Evolutionary conservation across 352 stramenopile genomes (phyloP).

Genomic region (Pythium phragmitis): DNA sequence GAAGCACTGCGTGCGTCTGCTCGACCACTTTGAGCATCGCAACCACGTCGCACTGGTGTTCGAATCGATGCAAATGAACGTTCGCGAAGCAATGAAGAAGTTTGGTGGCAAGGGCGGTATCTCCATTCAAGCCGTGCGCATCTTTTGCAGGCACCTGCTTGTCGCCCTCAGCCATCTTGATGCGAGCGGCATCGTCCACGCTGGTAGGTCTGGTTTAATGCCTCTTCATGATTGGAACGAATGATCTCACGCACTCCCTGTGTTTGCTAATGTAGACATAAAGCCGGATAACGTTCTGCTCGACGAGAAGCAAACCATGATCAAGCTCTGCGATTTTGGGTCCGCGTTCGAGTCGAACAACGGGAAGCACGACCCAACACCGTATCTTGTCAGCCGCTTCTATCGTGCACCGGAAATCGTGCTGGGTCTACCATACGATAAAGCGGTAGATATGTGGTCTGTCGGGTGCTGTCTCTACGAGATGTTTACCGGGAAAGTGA

Average conservation of each 20-base stretch:
- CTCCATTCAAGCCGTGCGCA: slow-evolving; percentile 79
- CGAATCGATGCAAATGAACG: slow-evolving; percentile 97
- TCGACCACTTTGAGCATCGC: slow-evolving; percentile 89
- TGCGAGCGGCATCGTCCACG: slow-evolving; percentile 90
- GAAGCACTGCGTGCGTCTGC: slow-evolving; percentile 84
- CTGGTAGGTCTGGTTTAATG: slow-evolving; percentile 41
- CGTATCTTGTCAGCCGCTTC: slow-evolving; percentile 98
- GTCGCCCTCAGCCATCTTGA: slow-evolving; percentile 79
- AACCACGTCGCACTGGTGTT: slow-evolving; percentile 97
- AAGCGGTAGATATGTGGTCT: slow-evolving; percentile 98
- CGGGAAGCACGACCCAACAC: slow-evolving; percentile 93
- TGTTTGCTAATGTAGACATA: slow-evolving; percentile 74
- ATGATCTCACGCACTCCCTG: neutral
- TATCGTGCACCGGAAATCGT: slow-evolving; percentile 97
- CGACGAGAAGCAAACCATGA: slow-evolving; percentile 92
- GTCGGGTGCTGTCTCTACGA: slow-evolving; percentile 96
- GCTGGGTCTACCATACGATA: slow-evolving; percentile 90
- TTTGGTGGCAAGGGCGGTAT: slow-evolving; percentile 85
- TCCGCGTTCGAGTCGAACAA: slow-evolving; percentile 92
- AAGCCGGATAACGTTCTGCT: slow-evolving; percentile 98
- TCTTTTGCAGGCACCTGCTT: slow-evolving; percentile 82
- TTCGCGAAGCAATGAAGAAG: slow-evolving; percentile 91
- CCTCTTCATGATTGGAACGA: neutral
- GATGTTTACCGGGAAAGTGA: slow-evolving; percentile 96
- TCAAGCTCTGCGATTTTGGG: slow-evolving; percentile 98